Conservation (phyloP, 129 eudicot species). For the Gnaphalium uliginosum region DNA sequence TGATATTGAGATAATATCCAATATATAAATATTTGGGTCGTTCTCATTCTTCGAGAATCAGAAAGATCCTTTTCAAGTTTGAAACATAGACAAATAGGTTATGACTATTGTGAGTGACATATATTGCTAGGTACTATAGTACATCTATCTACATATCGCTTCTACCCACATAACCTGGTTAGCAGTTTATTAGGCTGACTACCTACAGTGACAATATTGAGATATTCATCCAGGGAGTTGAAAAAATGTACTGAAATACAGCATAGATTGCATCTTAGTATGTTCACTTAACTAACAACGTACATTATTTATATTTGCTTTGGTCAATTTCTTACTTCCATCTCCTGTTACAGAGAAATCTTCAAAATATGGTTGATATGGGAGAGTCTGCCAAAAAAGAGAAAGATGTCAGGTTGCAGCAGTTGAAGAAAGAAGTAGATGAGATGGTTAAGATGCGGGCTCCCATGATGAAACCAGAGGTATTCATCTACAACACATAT, state of each 20-base stretch:
- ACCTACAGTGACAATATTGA: not conserved
- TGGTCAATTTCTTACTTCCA: too few species aligned
- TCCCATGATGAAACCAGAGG: constrained; percentile 62
- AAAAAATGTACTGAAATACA: too few species aligned
- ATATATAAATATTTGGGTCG: not conserved
- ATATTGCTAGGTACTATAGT: not conserved
- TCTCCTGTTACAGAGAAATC: constrained; percentile 56
- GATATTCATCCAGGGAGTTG: not conserved
- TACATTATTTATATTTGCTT: not conserved
- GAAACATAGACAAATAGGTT: not conserved
- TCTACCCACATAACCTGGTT: not conserved
- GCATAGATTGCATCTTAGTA: not conserved
- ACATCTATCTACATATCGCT: not conserved
- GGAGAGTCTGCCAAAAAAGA: constrained; percentile 84
- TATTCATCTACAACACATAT: constrained; percentile 24
- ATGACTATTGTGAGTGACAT: not conserved
- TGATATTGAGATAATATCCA: not conserved
- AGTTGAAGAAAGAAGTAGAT: constrained; percentile 76
- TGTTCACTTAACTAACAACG: not conserved
- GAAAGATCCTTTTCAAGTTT: too few species aligned
- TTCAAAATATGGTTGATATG: constrained; percentile 62
- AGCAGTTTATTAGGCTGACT: not conserved
- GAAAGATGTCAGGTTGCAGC: constrained; percentile 75
- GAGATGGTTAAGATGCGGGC: constrained; percentile 71
- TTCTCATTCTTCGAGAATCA: too few species aligned